Evolutionary conservation across 2,329 filamentous ascomycete genomes (phyloP).

Genomic region (Beauveria caledonica): DNA sequence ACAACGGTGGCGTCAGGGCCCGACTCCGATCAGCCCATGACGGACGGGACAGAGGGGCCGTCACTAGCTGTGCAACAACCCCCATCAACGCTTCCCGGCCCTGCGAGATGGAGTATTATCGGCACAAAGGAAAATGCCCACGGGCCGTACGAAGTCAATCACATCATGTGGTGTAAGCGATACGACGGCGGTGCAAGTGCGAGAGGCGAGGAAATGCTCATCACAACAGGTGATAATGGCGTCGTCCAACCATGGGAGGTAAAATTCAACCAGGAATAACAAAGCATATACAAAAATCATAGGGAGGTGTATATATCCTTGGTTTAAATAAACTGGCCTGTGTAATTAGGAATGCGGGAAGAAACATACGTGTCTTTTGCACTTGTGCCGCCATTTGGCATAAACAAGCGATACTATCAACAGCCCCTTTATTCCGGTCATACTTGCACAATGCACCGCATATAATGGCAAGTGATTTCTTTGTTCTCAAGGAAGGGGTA

Average conservation of each 20-base stretch:
- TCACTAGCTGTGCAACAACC: not conserved
- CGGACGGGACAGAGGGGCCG: conserved; percentile 13
- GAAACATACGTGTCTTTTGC: not conserved
- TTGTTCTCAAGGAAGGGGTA: conserved; percentile 22
- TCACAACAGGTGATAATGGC: conserved; percentile 91
- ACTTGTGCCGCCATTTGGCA: not conserved
- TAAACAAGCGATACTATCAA: conserved; percentile 10
- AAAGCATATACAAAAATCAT: not conserved
- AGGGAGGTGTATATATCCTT: not conserved
- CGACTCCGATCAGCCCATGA: conserved; percentile 21
- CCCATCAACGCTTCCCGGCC: not conserved
- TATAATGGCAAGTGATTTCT: conserved; percentile 16
- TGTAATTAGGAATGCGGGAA: not conserved
- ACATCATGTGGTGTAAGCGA: conserved; percentile 77
- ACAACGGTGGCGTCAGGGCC: conserved; percentile 18
- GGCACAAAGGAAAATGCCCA: conserved; percentile 67
- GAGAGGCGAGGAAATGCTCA: conserved; percentile 62
- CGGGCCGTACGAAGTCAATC: conserved; percentile 90
- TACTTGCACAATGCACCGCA: conserved; percentile 18
- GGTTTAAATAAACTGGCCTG: not conserved
- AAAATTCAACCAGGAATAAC: not conserved
- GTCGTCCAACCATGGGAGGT: conserved; percentile 75
- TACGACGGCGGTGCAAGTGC: conserved; percentile 56
- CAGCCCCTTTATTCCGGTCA: conserved; percentile 10
- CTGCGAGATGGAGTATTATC: conserved; percentile 62